Evolutionary conservation across 2,329 filamentous ascomycete genomes (phyloP), one percentile per base, ranked within the genome.

Genomic region (Fusarium marasasianum): DNA sequence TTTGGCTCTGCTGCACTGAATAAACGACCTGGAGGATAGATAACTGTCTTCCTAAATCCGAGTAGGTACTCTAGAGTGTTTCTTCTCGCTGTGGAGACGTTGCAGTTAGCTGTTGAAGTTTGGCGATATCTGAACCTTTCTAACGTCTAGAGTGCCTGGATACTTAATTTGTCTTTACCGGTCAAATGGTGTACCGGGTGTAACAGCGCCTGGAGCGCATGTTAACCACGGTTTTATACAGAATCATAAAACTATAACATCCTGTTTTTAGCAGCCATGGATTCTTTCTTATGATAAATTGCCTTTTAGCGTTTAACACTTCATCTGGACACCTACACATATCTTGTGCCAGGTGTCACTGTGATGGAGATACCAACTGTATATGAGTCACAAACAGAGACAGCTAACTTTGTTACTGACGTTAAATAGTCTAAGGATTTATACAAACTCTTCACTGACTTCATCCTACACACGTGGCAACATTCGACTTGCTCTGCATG

Each of bases 401-500:
- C 51, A 41, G 14, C 38, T 44, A 51, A 31, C 11, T 26, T 63
- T 51, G 17, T n/a, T 20, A 18, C n/a, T 45, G 35, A 18, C 6
- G 18, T 40, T 24, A 10, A 50, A 48, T 37, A 51, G 31, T 11
- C 14, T 37, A 17, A 40, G 40, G 20, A 44, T 6, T 65, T 17
- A n/a, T n/a, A 29, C 10, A 20, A 31, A 26, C 20, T 24, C 31
- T 20, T 29, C 17, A 48, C 40, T 54, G 41, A 47, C 26, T 33
- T 51, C n/a, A 26, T 48, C 17, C 17, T 33, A 64, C 38, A 51
- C 53, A 71, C 67, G 62, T 71, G 62, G 63, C 62, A 60, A 24
- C 44, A 38, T 29, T 45, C 22, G 37, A 58, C 56, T 71, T 58
- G 56, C 37, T 24, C 20, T 47, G 26, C 18, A 29, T 43, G 10